Conservation (phyloP, 805 yeast species). For the Metschnikowia noctiluminum region DNA sequence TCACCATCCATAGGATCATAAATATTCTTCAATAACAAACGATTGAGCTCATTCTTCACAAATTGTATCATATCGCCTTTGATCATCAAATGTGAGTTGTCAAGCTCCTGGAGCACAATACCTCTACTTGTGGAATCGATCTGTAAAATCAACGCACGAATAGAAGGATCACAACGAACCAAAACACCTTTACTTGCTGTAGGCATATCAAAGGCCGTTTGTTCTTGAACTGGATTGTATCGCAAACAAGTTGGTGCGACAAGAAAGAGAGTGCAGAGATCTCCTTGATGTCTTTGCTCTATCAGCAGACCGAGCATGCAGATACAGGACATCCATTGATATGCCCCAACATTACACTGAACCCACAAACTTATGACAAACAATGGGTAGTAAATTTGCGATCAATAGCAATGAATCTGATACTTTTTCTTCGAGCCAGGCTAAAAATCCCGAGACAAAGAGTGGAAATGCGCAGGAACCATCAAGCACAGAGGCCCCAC, state of each 20-base stretch:
- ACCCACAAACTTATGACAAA: background rate
- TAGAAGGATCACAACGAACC: constrained; percentile 81
- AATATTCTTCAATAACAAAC: constrained; percentile 74
- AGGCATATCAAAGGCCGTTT: constrained; percentile 26
- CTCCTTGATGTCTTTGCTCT: background rate
- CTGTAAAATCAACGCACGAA: constrained; percentile 77
- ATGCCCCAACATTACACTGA: background rate
- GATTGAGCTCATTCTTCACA: constrained; percentile 74
- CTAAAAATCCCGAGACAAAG: too few relatives aligned
- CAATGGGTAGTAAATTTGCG: background rate
- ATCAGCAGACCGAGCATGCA: background rate
- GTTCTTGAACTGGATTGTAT: too few relatives aligned
- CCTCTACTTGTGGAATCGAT: constrained; percentile 77
- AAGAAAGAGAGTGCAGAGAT: too few relatives aligned
- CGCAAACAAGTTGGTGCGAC: too few relatives aligned
- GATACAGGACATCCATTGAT: background rate
- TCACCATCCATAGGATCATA: constrained; percentile 83
- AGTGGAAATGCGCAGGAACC: too few relatives aligned
- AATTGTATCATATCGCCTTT: constrained; percentile 72
- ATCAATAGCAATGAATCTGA: too few relatives aligned
- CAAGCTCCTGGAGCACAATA: constrained; percentile 71
- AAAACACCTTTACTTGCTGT: constrained; percentile 43
- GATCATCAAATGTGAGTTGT: constrained; percentile 84
- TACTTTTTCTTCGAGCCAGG: too few relatives aligned
- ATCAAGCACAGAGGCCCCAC: too few relatives aligned